Evolutionary conservation across 2,329 filamentous ascomycete genomes (phyloP).

Genomic region (Colletotrichum sp.): DNA sequence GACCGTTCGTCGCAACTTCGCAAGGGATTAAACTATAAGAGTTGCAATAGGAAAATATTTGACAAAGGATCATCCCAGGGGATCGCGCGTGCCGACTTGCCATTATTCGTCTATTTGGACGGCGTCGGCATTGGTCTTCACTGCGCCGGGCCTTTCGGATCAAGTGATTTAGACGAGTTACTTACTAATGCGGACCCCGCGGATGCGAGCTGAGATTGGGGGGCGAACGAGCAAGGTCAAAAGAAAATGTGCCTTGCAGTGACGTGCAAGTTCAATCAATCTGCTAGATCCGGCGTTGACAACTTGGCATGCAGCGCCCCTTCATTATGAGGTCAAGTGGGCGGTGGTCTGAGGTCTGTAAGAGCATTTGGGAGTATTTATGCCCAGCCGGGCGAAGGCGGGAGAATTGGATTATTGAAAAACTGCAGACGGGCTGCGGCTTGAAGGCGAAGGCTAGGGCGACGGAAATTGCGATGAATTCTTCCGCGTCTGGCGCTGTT

Average conservation of each 20-base stretch:
- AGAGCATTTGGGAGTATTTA: not conserved
- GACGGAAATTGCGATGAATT: not conserved
- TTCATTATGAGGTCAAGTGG: not conserved
- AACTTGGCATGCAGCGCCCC: not conserved
- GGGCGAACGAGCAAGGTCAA: not conserved
- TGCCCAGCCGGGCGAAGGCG: slow-evolving; percentile 18
- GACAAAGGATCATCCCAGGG: not conserved
- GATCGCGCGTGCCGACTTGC: not conserved
- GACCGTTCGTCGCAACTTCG: not conserved
- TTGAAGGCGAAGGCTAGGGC: not conserved
- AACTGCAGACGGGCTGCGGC: not conserved
- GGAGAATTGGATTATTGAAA: not conserved
- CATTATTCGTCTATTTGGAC: not conserved
- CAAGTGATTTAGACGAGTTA: not conserved
- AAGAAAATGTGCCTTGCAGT: not conserved
- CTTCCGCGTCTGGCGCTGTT: not conserved
- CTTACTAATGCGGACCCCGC: not conserved
- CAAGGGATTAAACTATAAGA: not conserved
- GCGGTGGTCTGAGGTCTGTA: not conserved
- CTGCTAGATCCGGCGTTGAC: not conserved
- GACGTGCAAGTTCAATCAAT: not conserved
- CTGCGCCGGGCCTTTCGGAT: not conserved
- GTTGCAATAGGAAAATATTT: not conserved
- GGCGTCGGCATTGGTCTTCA: not conserved
- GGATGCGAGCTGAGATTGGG: not conserved